Conservation (phyloP, 768 basidiomycete genomes). For the Leccinum fibrillosum region DNA sequence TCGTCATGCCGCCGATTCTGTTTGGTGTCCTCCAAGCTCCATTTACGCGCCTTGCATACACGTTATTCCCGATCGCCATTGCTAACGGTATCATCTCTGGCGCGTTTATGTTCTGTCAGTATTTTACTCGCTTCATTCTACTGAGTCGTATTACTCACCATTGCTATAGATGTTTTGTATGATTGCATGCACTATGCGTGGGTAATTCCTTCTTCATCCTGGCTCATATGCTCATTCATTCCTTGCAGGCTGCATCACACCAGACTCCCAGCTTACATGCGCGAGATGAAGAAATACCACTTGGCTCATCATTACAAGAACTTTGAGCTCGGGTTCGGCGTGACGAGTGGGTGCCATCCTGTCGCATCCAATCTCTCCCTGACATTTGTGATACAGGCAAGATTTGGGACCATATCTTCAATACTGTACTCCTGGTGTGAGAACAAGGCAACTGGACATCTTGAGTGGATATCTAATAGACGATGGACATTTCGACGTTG, state of each 20-base stretch:
- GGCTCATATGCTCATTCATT: background rate
- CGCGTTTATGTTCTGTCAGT: conserved; percentile 67
- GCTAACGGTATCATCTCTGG: conserved; percentile 94
- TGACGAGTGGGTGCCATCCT: conserved; percentile 63
- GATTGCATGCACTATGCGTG: conserved; percentile 92
- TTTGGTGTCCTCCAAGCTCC: conserved; percentile 78
- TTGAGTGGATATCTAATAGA: background rate
- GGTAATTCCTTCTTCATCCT: conserved; percentile 27
- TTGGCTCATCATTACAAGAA: conserved; percentile 98
- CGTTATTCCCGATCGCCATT: conserved; percentile 75
- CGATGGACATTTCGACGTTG: conserved; percentile 2
- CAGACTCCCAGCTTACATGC: conserved; percentile 78
- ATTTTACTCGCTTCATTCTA: background rate
- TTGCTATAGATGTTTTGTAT: conserved; percentile 65
- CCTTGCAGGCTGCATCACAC: conserved; percentile 73
- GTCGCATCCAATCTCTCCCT: background rate
- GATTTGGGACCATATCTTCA: conserved; percentile 92
- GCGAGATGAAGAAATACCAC: conserved; percentile 96
- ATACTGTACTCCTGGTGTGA: conserved; percentile 70
- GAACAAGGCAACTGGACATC: background rate
- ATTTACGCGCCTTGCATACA: conserved; percentile 82
- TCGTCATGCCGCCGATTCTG: conserved; percentile 94
- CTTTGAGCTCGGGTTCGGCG: conserved; percentile 95
- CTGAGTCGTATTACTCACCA: conserved; percentile 7
- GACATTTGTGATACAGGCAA: conserved; percentile 52